A percentile compares a stretch with the other conserved stretches of the same genome.
These are phyloP conservation scores for Lentinula lateritia DNA, from an alignment of 768 basidiomycete genomes.

Conservation along the genomic window DNA sequence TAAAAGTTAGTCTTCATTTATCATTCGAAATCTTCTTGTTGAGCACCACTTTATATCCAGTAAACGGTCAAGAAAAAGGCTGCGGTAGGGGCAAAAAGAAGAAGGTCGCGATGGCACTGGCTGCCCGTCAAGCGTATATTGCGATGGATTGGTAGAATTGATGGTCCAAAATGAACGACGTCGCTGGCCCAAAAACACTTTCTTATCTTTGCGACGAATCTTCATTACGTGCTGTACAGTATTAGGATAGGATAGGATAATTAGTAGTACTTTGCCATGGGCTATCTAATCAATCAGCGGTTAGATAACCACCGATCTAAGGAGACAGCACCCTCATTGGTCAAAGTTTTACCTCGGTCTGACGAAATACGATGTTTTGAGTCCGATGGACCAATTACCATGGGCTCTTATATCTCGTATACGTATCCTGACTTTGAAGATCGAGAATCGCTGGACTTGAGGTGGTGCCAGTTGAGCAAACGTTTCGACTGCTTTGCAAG, in stretches of 20 bases:
- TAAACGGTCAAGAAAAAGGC: neutral
- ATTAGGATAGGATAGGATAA: too few relatives aligned
- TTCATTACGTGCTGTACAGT: too few relatives aligned
- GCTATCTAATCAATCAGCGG: too few relatives aligned
- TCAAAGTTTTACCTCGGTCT: neutral
- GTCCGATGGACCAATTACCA: neutral
- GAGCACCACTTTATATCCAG: neutral
- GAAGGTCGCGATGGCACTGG: neutral
- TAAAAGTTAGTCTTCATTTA: neutral
- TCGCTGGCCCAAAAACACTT: too few relatives aligned
- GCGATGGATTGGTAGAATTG: neutral
- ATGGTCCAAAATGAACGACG: too few relatives aligned
- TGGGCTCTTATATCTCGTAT: slow-evolving; percentile 1
- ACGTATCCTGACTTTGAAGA: neutral
- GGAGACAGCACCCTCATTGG: too few relatives aligned
- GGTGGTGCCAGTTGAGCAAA: slow-evolving; percentile 1
- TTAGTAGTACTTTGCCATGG: too few relatives aligned
- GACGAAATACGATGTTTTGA: neutral
- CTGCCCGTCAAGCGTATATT: neutral
- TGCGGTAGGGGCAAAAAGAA: neutral
- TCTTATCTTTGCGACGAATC: too few relatives aligned
- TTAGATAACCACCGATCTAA: too few relatives aligned
- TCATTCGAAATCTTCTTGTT: neutral
- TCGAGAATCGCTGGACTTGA: neutral
- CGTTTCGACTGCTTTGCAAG: neutral